Evolutionary conservation across 176 grass and related monocot genomes (phyloP).

Genomic region (Eleusine indica): DNA sequence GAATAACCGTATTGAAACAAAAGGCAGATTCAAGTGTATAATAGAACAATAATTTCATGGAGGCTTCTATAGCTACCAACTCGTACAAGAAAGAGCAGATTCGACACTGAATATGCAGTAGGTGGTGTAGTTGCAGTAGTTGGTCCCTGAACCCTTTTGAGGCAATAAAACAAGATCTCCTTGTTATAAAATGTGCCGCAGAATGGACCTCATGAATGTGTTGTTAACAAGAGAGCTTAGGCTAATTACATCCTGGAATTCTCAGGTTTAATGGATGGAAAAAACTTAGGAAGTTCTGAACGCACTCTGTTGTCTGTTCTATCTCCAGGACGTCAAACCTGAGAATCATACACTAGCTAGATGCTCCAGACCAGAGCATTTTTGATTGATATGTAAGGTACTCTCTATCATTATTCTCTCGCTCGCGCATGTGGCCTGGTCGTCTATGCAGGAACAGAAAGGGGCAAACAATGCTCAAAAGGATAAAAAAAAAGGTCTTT

Average conservation of each 20-base stretch:
- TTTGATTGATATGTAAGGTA: conserved; percentile 48
- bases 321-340: conserved; percentile 18
- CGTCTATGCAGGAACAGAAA: conserved; percentile 22
- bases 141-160: conserved; percentile 21
- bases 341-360: conserved; percentile 14
- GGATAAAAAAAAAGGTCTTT: neutral
- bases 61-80: neutral
- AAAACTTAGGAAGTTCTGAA: conserved; percentile 23
- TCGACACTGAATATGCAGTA: neutral
- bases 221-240: neutral
- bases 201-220: neutral
- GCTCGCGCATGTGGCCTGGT: neutral
- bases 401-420: conserved; percentile 18
- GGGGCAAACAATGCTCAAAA: conserved; percentile 7
- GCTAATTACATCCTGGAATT: neutral
- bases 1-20: neutral
- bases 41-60: conserved; percentile 31
- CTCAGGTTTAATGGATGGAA: neutral
- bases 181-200: neutral
- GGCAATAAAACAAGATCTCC: neutral
- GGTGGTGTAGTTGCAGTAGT: conserved; percentile 1
- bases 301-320: neutral
- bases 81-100: conserved; percentile 23
- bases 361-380: conserved; percentile 35
- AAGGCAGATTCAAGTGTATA: conserved; percentile 5